These are phyloP conservation scores for Amanita exitialis DNA, from an alignment of 768 basidiomycete species.

Conservation along the genomic window DNA sequence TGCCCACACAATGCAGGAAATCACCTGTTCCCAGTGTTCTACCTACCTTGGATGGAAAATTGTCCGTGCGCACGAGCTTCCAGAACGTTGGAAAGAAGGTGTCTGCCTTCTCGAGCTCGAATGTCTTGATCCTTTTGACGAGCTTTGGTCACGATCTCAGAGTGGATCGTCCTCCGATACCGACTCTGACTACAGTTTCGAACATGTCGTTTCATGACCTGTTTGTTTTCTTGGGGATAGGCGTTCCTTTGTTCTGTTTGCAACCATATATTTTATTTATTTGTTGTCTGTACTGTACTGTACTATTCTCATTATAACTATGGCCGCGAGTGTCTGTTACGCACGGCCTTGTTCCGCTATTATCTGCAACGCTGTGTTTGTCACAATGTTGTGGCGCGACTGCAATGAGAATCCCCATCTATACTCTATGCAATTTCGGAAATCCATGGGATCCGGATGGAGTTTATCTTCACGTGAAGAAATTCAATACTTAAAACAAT, in stretches of 20 bases:
- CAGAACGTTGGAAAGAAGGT: constrained; percentile 59
- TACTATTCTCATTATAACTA: not conserved
- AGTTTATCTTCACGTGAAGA: no score
- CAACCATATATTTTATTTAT: not conserved
- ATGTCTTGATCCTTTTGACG: constrained; percentile 20
- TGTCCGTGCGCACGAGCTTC: constrained; percentile 40
- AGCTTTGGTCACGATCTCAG: constrained; percentile 10
- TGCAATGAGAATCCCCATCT: no score
- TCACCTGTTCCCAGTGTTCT: constrained; percentile 38
- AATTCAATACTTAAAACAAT: no score
- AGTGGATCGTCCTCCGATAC: constrained; percentile 23
- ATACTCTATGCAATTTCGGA: no score
- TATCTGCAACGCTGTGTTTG: no score
- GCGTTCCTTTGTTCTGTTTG: no score
- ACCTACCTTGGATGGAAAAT: constrained; percentile 58
- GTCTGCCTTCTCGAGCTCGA: constrained; percentile 49
- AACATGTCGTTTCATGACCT: constrained; percentile 7
- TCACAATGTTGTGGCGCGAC: no score
- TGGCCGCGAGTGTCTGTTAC: no score
- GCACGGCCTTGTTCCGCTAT: no score
- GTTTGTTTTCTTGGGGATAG: no score
- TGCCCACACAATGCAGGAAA: constrained; percentile 52
- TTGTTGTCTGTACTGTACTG: not conserved
- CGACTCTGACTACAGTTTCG: constrained; percentile 22
- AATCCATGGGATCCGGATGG: no score